Conservation (phyloP, 2,329 filamentous ascomycete species). For the Fusarium sulawesiense region DNA sequence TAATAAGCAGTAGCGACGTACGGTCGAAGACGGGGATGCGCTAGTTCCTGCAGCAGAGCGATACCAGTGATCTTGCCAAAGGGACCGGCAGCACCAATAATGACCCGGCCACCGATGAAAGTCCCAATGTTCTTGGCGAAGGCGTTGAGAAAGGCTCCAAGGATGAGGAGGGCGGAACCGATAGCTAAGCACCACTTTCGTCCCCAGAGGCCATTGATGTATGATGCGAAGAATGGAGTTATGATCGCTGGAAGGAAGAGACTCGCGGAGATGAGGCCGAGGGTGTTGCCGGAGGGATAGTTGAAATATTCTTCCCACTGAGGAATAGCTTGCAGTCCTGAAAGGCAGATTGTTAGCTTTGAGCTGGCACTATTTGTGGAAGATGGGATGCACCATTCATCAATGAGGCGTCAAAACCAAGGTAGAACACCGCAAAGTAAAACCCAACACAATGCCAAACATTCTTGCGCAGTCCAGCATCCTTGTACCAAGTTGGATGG, state of each 20-base stretch:
- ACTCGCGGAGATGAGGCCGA: conserved; percentile 29
- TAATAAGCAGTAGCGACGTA: conserved; percentile 30
- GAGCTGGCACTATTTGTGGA: too few relatives aligned
- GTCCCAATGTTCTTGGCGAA: conserved; percentile 26
- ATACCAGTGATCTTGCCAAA: conserved; percentile 29
- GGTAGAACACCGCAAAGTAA: conserved; percentile 33
- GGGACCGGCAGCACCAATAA: conserved; percentile 23
- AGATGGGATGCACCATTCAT: too few relatives aligned
- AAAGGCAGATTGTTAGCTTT: fast-evolving
- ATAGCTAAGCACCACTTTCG: conserved; percentile 29
- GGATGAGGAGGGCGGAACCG: conserved; percentile 14
- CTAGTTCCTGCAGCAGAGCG: conserved; percentile 29
- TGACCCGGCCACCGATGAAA: conserved; percentile 22
- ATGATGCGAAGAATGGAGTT: conserved; percentile 26
- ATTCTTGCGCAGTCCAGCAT: conserved; percentile 19
- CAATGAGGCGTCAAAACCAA: conserved; percentile 14
- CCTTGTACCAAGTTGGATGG: conserved; percentile 27
- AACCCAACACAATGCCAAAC: conserved; percentile 34
- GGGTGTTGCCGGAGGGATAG: conserved; percentile 18
- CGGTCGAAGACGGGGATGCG: conserved; percentile 29
- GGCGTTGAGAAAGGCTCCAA: conserved; percentile 23
- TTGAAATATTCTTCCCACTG: conserved; percentile 35
- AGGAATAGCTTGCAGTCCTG: conserved; percentile 13
- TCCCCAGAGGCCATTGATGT: conserved; percentile 26
- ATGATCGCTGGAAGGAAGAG: conserved; percentile 33